Evolutionary conservation across 148 eudicot species (phyloP), one percentile per base, ranked within the genome.

Genomic region (Oxyria digyna): DNA sequence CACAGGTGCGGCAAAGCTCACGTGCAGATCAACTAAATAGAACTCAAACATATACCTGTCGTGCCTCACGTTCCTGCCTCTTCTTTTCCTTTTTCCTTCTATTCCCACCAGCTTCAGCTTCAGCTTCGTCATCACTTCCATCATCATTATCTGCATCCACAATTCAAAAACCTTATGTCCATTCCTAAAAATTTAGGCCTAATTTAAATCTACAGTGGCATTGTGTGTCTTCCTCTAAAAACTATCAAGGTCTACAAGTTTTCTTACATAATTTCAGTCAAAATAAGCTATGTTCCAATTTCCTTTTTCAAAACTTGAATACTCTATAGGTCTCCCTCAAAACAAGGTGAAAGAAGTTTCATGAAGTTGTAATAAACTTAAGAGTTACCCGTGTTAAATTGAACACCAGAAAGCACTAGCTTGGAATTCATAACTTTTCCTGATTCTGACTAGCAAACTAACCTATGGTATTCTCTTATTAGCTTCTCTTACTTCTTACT

Each of bases 11-110:
- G 27, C 62, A 52, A 24, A 27, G 26, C 17, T 57, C 23, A 55
- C 17, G 11, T 13, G 27, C 21, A 11, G 37, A 7, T n/a, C 64
- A 70, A 1, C 1, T 70, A 49, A 10, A 62, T 23, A 3, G 42
- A 33, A n/a, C 20, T 42, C 45, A 68, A 40, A 21, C 27, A 27
- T 62, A 41, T 71, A 91, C 98, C 94, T 89, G 88, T 15, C 96
- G 80, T 23, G 96, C 98, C 65, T 93, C 95, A 20, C 98, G 81
- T 74, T 93, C 98, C 79, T 93, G 96, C 67, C 95, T 78, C 65
- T 82, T 90, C 84, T 82, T 93, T 70, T 85, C 96, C 79, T 74
- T 93, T 77, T 89, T 93, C 86, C 81, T 89, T 71, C 74, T 86
- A 65, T 77, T 83, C 31, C 65, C 78, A 42, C 59, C 96, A 78